A percentile compares a stretch with the other conserved stretches of the same genome.
Conservation (phyloP, 768 basidiomycete species). For the Boletus vinaceobasis region DNA sequence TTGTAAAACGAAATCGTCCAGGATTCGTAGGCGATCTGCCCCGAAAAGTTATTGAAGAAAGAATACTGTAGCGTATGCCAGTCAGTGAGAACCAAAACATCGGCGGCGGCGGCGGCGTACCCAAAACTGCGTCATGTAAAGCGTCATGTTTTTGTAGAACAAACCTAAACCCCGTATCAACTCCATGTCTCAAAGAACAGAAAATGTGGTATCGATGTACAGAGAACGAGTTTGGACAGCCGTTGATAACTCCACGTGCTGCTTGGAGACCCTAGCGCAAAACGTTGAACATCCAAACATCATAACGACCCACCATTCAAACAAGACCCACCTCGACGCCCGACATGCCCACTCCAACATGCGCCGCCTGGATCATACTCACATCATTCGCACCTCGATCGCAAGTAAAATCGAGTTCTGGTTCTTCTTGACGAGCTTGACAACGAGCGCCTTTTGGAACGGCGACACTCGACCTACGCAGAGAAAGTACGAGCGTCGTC, state of each 20-base stretch:
- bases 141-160: slow-evolving; percentile 97
- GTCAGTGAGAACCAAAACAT: neutral
- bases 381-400: slow-evolving; percentile 97
- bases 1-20: slow-evolving; percentile 99
- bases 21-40: slow-evolving; percentile 97
- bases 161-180: slow-evolving; percentile 55
- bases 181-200: slow-evolving; percentile 8
- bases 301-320: neutral
- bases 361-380: slow-evolving; percentile 98
- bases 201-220: slow-evolving; percentile 44
- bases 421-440: slow-evolving; percentile 98
- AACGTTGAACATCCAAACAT: neutral
- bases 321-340: slow-evolving; percentile 75
- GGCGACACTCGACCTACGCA: slow-evolving; percentile 86
- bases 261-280: slow-evolving; percentile 84
- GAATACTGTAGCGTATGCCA: slow-evolving; percentile 63
- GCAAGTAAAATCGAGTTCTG: slow-evolving; percentile 90
- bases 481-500: neutral
- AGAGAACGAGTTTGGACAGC: slow-evolving; percentile 91
- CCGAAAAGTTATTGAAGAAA: slow-evolving; percentile 99
- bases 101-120: slow-evolving; percentile 39
- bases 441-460: slow-evolving; percentile 94
- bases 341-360: slow-evolving; percentile 96
- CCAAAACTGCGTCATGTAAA: slow-evolving; percentile 99
- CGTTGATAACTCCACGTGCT: slow-evolving; percentile 96